These are phyloP conservation scores for Gastrolobium villosum DNA, from an alignment of 306 rosid genomes.

Conservation along the genomic window DNA sequence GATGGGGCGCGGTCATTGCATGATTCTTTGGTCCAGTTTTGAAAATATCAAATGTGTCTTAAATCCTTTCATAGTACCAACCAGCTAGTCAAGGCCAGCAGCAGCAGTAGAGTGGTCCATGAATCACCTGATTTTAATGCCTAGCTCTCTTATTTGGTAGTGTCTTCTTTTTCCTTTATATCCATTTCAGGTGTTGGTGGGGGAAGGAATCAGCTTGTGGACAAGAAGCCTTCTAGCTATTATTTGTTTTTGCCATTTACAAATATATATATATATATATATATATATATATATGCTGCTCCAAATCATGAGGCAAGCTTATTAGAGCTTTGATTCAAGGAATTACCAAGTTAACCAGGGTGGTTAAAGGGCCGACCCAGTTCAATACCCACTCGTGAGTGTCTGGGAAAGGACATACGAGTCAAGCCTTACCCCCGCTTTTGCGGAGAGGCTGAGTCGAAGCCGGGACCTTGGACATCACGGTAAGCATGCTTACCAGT, in stretches of 20 bases:
- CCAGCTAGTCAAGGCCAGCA: slow-evolving; percentile 57
- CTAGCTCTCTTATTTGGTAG: slow-evolving; percentile 49
- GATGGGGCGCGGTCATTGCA: slow-evolving; percentile 56
- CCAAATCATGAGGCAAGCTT: slow-evolving; percentile 31
- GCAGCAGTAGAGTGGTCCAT: slow-evolving; percentile 71
- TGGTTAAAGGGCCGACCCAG: too few relatives aligned
- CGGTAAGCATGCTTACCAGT: too few relatives aligned
- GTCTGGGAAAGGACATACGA: too few relatives aligned
- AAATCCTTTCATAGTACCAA: slow-evolving; percentile 50
- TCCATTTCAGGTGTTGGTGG: slow-evolving; percentile 57
- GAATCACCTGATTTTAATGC: slow-evolving; percentile 69
- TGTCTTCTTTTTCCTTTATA: slow-evolving; percentile 50
- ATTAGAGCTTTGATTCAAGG: not conserved
- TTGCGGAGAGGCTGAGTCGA: too few relatives aligned
- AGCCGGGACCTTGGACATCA: too few relatives aligned
- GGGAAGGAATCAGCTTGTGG: slow-evolving; percentile 39
- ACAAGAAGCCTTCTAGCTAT: slow-evolving; percentile 22
- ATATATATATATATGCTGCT: slow-evolving; percentile 35
- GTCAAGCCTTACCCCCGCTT: too few relatives aligned
- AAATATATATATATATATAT: too few relatives aligned
- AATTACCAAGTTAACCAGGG: slow-evolving; percentile 1
- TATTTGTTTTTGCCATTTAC: slow-evolving; percentile 23
- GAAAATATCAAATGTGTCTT: slow-evolving; percentile 43
- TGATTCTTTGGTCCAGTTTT: slow-evolving; percentile 58
- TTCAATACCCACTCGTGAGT: too few relatives aligned